Evolutionary conservation across 78 protist genomes (phyloP), one percentile per base, ranked within the genome.

Genomic region (Mastigamoeba balamuthi): DNA sequence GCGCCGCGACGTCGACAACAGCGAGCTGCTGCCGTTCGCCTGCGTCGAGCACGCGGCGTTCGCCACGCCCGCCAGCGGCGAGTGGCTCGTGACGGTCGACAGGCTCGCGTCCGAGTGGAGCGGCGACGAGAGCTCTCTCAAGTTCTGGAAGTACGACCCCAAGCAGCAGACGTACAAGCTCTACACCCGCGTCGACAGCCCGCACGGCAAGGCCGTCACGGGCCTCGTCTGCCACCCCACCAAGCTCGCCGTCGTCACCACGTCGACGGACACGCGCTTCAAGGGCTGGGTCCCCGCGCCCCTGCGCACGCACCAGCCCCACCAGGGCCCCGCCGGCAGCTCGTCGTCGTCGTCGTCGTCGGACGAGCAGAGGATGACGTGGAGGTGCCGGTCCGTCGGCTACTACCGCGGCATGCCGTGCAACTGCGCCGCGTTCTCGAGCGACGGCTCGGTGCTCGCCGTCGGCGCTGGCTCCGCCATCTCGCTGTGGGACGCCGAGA

Each of bases 401-500:
- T 70, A 30, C 38, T 74, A 58, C 69, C 64, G 37, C 36, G 69
- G 9, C 40, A 1, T 8, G 6, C 52, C 3, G 27, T 8, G 33
- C 48, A 65, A n/a, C 5, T 53, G 29, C 23, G 40, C 64, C 67
- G 42, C 44, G 6, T 74, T 58, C 38, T 74, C 70, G n/a, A 23
- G 1, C 7, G 78, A 74, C 69, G 78, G 78, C 6, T 74, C 78
- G 25, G 28, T 74, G 10, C 41, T 74, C 4, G 78, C 78, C 30
- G 42, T 70, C 35, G 35, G 64, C 35, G 41, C 0, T 4, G 75
- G 75, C 4, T 40, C 43, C 25, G 33, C 65, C 37, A 33, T 70
- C 40, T 42, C 64, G 25, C 40, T 70, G 38, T 44, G 53, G 53
- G 53, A 42, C 8, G n/a, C 64, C 17, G 44, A 30, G 0, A 30